A percentile compares a stretch with the other conserved stretches of the same genome.
Conservation (phyloP, 139 green algal species). For the Asterochloris sp. region DNA sequence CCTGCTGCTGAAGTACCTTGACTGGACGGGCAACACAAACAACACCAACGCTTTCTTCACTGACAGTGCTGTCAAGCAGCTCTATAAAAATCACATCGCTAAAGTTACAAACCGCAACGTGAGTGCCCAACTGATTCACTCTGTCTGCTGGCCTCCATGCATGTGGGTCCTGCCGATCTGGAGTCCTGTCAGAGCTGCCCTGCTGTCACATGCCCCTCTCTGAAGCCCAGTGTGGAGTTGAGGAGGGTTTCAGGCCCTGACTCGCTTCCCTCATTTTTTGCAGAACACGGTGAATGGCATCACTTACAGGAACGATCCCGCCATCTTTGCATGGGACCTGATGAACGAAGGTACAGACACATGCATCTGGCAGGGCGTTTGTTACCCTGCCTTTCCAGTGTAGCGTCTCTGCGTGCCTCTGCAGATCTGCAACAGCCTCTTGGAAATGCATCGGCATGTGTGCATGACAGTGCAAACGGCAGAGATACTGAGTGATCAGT, state of each 20-base stretch:
- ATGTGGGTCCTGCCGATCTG: background rate
- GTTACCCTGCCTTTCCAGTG: no score
- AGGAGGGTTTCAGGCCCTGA: background rate
- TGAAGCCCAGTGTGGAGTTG: background rate
- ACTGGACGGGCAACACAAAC: constrained; percentile 11
- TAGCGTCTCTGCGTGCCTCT: no score
- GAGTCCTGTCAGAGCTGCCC: background rate
- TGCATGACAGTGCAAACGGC: no score
- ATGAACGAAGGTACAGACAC: constrained; percentile 38
- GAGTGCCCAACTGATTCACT: background rate
- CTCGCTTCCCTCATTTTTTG: background rate
- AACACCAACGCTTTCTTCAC: constrained; percentile 16
- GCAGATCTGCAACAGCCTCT: no score
- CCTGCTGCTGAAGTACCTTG: background rate
- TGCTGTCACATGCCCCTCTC: background rate
- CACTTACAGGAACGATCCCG: constrained; percentile 59
- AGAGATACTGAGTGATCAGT: no score
- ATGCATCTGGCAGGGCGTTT: no score
- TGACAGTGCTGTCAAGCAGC: background rate
- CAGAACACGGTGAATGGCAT: constrained; percentile 58
- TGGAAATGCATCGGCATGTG: no score
- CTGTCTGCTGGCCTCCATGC: background rate
- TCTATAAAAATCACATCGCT: constrained; percentile 18
- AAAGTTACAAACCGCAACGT: constrained; percentile 8
- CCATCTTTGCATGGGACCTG: constrained; percentile 62